These are phyloP conservation scores for Aspergillus transmontanensis DNA, from an alignment of 2,329 filamentous ascomycete species.

Conservation along the genomic window DNA sequence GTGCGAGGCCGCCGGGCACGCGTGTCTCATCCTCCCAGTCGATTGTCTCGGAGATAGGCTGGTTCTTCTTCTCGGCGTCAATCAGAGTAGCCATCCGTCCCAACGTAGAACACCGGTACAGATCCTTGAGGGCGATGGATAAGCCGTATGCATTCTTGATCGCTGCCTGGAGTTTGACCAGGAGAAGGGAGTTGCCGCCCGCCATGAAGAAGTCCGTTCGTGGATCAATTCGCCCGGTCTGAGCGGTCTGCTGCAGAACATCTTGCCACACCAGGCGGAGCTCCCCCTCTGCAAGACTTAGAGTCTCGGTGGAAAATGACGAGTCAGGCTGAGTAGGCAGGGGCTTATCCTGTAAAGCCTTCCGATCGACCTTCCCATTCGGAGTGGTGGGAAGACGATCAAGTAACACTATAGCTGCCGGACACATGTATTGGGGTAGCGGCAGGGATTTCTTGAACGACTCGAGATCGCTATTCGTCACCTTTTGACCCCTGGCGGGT, in stretches of 20 bases:
- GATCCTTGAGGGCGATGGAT: conserved; percentile 28
- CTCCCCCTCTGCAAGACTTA: no score
- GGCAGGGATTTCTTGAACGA: conserved; percentile 28
- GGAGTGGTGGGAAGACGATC: conserved; percentile 27
- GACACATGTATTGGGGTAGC: conserved; percentile 38
- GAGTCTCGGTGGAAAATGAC: no score
- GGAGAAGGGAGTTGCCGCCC: conserved; percentile 33
- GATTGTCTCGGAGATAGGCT: no score
- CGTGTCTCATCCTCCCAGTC: no score
- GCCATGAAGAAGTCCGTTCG: conserved; percentile 25
- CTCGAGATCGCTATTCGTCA: neutral
- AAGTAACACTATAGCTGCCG: conserved; percentile 25
- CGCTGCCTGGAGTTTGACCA: conserved; percentile 35
- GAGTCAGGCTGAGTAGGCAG: neutral
- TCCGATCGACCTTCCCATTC: conserved; percentile 30
- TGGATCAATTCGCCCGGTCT: conserved; percentile 6
- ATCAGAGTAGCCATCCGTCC: neutral
- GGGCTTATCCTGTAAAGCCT: conserved; percentile 17
- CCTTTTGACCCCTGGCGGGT: neutral
- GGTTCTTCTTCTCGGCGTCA: neutral
- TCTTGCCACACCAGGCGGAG: no score
- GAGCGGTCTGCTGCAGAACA: neutral
- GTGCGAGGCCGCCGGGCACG: no score
- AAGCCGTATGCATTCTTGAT: neutral
- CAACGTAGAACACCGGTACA: conserved; percentile 14